Conservation (phyloP, 2,329 filamentous ascomycete genomes). For the Trichophyton rubrum region DNA sequence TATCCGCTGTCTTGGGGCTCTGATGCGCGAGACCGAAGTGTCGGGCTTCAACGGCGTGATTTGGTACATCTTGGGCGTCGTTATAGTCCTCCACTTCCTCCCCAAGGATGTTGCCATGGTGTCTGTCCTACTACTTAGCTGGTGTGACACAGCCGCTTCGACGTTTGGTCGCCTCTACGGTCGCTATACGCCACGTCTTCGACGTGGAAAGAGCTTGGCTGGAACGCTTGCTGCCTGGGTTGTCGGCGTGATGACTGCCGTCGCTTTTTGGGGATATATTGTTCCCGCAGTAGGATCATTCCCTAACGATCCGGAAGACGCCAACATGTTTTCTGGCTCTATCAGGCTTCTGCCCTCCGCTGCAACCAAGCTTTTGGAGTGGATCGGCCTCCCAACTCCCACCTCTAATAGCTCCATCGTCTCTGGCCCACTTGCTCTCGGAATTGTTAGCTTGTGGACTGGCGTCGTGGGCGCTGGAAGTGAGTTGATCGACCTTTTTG, state of each 20-base stretch:
- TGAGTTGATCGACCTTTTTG: conserved; percentile 81
- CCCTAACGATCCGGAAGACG: conserved; percentile 53
- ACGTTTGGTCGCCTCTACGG: conserved; percentile 88
- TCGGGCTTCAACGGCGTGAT: conserved; percentile 93
- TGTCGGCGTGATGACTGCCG: conserved; percentile 70
- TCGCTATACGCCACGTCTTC: conserved; percentile 71
- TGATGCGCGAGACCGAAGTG: conserved; percentile 97
- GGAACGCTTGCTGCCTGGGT: conserved; percentile 74
- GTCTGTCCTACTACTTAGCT: conserved; percentile 78
- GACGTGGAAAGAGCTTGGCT: conserved; percentile 80
- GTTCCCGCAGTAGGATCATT: conserved; percentile 56
- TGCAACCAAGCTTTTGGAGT: conserved; percentile 48
- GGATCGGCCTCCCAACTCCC: conserved; percentile 23
- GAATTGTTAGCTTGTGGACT: conserved; percentile 70
- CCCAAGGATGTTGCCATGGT: conserved; percentile 90
- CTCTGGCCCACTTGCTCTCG: conserved; percentile 59
- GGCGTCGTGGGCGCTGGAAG: conserved; percentile 81
- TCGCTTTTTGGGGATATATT: conserved; percentile 77
- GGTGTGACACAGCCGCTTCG: conserved; percentile 95
- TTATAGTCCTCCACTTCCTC: conserved; percentile 71
- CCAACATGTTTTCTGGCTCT: conserved; percentile 69
- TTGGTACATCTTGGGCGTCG: conserved; percentile 86
- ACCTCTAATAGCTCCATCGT: conserved; percentile 48
- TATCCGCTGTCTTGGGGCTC: conserved; percentile 67
- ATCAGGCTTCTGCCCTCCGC: conserved; percentile 54